Evolutionary conservation across 169 alveolate species (phyloP), one percentile per base, ranked within the genome.

Genomic region (Condylostoma magnum): DNA sequence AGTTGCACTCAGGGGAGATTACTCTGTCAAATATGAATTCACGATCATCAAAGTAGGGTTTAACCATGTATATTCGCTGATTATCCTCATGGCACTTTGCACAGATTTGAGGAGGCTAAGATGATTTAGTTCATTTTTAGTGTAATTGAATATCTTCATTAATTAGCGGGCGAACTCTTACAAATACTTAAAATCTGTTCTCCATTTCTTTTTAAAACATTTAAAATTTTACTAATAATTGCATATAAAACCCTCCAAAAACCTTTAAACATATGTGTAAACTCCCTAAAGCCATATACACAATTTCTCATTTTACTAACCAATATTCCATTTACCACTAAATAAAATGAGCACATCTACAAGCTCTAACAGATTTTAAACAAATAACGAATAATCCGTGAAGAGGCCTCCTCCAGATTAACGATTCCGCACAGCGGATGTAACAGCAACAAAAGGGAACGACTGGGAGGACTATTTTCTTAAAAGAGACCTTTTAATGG

Each of bases 391-490:
- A n/a, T n/a, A n/a, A n/a, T n/a, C n/a, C n/a, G n/a, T n/a, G n/a
- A n/a, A n/a, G n/a, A n/a, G n/a, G n/a, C 87, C 74, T 20, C 76
- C 78, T n/a, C 60, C 52, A 48, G 89, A 79, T 77, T 80, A 69
- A 38, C 65, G 84, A 58, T 56, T 71, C 47, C 66, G 71, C 51
- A 71, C 89, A 8, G 84, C 92, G 86, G 99, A 98, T 86, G 99
- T 98, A 37, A 93, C 99, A n/a, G 94, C 86, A 69, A 97, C 99
- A 2, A 97, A 95, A 86, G 99, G 99, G 6, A 94, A 95, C 50
- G 98, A 97, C 69, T 98, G 97, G 86, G 99, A 97, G 81, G 99
- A 97, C 77, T 98, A 97, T 80, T 95, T 97, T 80, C 77, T 97
- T 75, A 91, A 93, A 82, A 93, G 98, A 53, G 97, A 97, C 78